Conservation (phyloP, 148 eudicot species). For the Agrostemma githago region DNA sequence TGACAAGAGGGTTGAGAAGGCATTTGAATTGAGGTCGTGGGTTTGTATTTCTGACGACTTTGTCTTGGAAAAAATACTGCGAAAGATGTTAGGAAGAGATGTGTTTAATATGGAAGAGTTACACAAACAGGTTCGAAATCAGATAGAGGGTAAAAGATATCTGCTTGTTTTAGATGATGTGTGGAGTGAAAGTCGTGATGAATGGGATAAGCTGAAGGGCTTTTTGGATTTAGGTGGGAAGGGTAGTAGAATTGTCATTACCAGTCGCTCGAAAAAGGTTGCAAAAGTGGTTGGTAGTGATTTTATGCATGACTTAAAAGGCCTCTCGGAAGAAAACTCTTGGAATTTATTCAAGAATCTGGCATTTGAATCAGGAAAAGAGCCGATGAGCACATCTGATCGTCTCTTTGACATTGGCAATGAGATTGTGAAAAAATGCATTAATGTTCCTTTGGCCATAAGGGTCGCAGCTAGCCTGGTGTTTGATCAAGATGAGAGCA, state of each 20-base stretch:
- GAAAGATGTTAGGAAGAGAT: not conserved
- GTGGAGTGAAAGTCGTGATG: not conserved
- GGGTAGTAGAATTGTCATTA: not conserved
- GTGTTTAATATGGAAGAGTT: not conserved
- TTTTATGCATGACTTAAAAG: not conserved
- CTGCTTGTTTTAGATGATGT: constrained; percentile 4
- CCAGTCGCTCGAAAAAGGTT: not conserved
- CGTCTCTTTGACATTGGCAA: not conserved
- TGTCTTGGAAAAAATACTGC: not conserved
- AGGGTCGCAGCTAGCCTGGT: not conserved
- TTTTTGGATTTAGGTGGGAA: not conserved
- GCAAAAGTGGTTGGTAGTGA: too few species aligned
- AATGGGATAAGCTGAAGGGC: not conserved
- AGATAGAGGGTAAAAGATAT: not conserved
- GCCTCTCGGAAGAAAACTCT: not conserved
- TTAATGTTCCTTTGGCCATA: too few species aligned
- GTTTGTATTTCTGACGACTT: too few species aligned
- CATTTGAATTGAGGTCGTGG: too few species aligned
- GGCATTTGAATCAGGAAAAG: constrained; percentile 10
- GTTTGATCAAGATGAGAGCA: not conserved
- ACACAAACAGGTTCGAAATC: not conserved
- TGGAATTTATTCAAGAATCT: not conserved
- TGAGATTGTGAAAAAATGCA: not conserved
- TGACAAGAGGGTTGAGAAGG: not conserved
- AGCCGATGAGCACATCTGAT: not conserved